phyloP scores from a whole-genome alignment of 352 stramenopile genomes.

The Globisporangium cederbergense region DNA sequence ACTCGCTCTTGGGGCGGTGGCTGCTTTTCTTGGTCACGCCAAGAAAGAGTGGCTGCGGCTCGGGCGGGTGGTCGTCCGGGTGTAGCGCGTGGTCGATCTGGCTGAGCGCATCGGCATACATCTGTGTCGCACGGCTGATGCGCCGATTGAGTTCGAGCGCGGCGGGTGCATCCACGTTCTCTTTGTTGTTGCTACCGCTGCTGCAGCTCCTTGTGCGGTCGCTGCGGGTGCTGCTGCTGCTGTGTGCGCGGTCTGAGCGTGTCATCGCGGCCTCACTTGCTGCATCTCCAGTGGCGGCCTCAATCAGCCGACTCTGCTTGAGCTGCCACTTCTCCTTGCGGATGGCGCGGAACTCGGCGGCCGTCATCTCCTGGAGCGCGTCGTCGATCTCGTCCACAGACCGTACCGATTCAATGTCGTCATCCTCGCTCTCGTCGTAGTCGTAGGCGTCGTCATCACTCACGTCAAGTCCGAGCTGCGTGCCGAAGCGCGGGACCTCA shows the following conservation, averaged over 20 bases:
- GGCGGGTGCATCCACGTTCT: conserved; percentile 18
- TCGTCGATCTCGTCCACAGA: conserved; percentile 41
- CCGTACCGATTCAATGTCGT: conserved; percentile 26
- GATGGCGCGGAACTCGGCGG: conserved; percentile 29
- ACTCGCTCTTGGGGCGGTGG: conserved; percentile 13
- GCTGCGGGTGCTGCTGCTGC: conserved; percentile 21
- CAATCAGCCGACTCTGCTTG: conserved; percentile 16
- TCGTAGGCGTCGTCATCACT: conserved; percentile 35
- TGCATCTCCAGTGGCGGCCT: conserved; percentile 2
- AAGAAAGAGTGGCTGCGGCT: conserved; percentile 49
- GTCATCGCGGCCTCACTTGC: conserved; percentile 7
- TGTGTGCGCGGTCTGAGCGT: conserved; percentile 22
- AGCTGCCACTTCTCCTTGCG: conserved; percentile 28
- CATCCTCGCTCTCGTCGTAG: conserved; percentile 32
- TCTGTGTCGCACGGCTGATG: conserved; percentile 49
- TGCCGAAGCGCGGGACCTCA: conserved; percentile 23
- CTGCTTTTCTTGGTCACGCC: conserved; percentile 41
- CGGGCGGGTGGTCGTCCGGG: conserved; percentile 27
- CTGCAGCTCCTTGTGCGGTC: conserved; percentile 7
- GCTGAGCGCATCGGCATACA: conserved; percentile 54
- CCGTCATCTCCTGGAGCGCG: conserved; percentile 21
- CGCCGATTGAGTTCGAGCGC: conserved; percentile 33
- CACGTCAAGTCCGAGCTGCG: conserved; percentile 22
- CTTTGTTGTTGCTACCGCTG: conserved; percentile 18
- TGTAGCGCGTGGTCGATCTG: conserved; percentile 47